Evolutionary conservation across 2,329 filamentous ascomycete species (phyloP).

Genomic region (Neobulgaria alba): DNA sequence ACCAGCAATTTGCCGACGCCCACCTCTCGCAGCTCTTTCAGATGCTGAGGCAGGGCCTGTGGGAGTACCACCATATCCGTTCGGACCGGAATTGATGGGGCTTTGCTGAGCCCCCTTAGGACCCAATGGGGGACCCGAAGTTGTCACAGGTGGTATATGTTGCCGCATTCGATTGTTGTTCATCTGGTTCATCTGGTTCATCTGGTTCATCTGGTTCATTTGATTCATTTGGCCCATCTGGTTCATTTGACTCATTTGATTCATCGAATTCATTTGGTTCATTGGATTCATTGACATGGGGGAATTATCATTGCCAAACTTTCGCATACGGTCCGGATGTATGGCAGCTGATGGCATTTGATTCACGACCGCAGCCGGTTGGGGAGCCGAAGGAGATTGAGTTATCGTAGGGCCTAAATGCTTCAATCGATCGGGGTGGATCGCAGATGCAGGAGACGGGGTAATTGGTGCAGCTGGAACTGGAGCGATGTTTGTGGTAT

Average conservation of each 20-base stretch:
- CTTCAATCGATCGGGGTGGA: slow-evolving; percentile 44
- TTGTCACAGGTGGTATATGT: slow-evolving; percentile 22
- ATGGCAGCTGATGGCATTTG: slow-evolving; percentile 25
- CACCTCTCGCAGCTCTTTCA: slow-evolving; percentile 25
- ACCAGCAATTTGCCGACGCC: slow-evolving; percentile 44
- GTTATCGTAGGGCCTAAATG: slow-evolving; percentile 34
- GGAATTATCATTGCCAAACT: slow-evolving; percentile 19
- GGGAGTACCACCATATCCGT: slow-evolving; percentile 22
- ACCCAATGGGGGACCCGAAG: slow-evolving; percentile 23
- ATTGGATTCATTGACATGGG: slow-evolving; percentile 18
- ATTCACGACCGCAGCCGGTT: slow-evolving; percentile 19
- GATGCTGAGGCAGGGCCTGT: slow-evolving; percentile 28
- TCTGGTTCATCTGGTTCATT: slow-evolving; percentile 2
- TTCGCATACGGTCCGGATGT: slow-evolving; percentile 27
- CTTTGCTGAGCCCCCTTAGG: slow-evolving; percentile 25
- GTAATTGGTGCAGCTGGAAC: slow-evolving; percentile 12
- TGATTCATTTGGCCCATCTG: neutral
- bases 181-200: slow-evolving; percentile 17
- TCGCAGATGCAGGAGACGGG: slow-evolving; percentile 21
- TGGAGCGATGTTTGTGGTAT: slow-evolving; percentile 16
- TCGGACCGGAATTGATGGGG: slow-evolving; percentile 19
- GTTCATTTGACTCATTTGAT: slow-evolving; percentile 20
- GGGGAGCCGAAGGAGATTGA: slow-evolving; percentile 28
- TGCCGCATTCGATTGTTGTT: slow-evolving; percentile 30
- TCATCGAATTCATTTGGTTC: neutral